Percentiles rank a stretch among this genome's conserved stretches.
These are phyloP conservation scores for Barnettozyma populi DNA, from an alignment of 805 yeast species.

Conservation along the genomic window DNA sequence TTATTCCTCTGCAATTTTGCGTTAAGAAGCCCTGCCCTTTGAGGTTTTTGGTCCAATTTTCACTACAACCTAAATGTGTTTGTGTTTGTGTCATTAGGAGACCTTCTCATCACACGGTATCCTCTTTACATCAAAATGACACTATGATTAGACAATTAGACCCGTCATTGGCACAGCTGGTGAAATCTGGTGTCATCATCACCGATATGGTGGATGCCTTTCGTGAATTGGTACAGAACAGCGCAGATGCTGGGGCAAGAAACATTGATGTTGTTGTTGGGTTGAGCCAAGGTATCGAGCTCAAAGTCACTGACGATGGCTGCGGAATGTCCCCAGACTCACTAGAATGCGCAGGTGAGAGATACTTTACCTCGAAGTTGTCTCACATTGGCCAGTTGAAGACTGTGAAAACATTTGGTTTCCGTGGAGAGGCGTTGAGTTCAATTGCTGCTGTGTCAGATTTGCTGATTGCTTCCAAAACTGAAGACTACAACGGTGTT, in stretches of 20 bases:
- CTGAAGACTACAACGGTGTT: constrained; percentile 24
- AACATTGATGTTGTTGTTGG: constrained; percentile 33
- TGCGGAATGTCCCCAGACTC: constrained; percentile 52
- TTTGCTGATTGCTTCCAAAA: constrained; percentile 44
- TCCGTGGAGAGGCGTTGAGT: constrained; percentile 66
- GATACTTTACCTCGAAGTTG: constrained; percentile 54
- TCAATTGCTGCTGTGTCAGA: constrained; percentile 45
- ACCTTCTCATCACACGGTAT: too few species aligned
- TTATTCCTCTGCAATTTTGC: too few species aligned
- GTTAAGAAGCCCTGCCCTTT: too few species aligned
- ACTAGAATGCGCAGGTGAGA: constrained; percentile 39
- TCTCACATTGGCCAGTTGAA: constrained; percentile 32
- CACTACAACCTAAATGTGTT: too few species aligned
- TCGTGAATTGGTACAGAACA: constrained; percentile 47
- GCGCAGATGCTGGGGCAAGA: constrained; percentile 48
- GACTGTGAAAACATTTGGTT: constrained; percentile 47
- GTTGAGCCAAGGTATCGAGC: constrained; percentile 26
- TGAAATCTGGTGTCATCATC: constrained; percentile 24
- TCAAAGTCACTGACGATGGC: constrained; percentile 62
- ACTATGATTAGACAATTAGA: constrained; percentile 3
- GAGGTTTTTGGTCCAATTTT: too few species aligned
- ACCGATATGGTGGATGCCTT: constrained; percentile 36
- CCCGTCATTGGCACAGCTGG: constrained; percentile 5
- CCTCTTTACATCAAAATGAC: not conserved
- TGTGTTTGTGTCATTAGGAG: not conserved